A percentile compares a stretch with the other conserved stretches of the same genome.
Conservation (phyloP, 2,329 filamentous ascomycete species). For the Simplicillium aogashimaense region DNA sequence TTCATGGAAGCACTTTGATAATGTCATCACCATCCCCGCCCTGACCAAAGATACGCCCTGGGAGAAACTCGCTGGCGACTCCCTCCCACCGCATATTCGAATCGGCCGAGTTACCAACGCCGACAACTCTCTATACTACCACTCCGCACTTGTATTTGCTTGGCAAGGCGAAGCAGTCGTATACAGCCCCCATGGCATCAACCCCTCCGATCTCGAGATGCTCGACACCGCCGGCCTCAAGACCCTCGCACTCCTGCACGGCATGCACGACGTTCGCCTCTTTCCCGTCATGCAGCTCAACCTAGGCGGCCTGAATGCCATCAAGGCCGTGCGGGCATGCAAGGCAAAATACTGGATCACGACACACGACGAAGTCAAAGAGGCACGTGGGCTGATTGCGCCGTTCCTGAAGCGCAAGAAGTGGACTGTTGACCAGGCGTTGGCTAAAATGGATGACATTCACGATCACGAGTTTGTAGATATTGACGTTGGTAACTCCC, state of each 20-base stretch:
- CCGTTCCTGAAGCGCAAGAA: conserved; percentile 33
- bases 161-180: conserved; percentile 49
- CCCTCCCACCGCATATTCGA: conserved; percentile 50
- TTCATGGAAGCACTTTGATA: conserved; percentile 49
- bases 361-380: conserved; percentile 57
- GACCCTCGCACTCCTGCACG: conserved; percentile 52
- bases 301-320: conserved; percentile 51
- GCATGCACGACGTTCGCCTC: conserved; percentile 50
- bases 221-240: conserved; percentile 25
- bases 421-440: conserved; percentile 32
- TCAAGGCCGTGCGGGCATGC: conserved; percentile 41
- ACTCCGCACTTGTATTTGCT: conserved; percentile 49
- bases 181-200: conserved; percentile 56
- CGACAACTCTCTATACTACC: conserved; percentile 48
- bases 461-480: conserved; percentile 20
- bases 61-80: conserved; percentile 10
- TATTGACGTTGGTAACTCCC: no score
- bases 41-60: conserved; percentile 22
- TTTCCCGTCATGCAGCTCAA: conserved; percentile 46
- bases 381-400: conserved; percentile 46
- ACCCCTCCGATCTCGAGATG: conserved; percentile 30
- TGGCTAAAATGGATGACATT: conserved; percentile 13
- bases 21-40: conserved; percentile 37
- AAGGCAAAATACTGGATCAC: conserved; percentile 53
- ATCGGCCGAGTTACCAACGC: conserved; percentile 45